These are phyloP conservation scores for Rutstroemia sydowiana DNA, from an alignment of 2,329 filamentous ascomycete species.

Conservation along the genomic window DNA sequence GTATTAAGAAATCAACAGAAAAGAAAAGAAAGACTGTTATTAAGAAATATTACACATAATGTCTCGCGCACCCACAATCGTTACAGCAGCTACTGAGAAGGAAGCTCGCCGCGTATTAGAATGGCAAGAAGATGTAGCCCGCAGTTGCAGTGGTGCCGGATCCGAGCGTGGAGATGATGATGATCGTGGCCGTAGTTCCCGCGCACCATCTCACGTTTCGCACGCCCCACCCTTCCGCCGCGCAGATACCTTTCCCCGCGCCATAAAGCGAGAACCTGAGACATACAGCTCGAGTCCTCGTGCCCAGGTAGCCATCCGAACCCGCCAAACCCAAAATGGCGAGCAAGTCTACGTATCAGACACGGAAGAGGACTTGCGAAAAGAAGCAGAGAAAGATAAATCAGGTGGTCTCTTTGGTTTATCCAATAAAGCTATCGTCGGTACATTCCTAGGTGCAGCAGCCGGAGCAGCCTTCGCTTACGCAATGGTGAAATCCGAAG, in stretches of 20 bases:
- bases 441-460: slow-evolving; percentile 70
- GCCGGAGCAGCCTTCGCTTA: slow-evolving; percentile 73
- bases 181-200: background rate
- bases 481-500: slow-evolving; percentile 58
- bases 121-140: slow-evolving; percentile 36
- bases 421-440: slow-evolving; percentile 58
- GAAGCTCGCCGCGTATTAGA: slow-evolving; percentile 35
- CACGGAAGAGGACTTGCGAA: slow-evolving; percentile 11
- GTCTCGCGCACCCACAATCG: slow-evolving; percentile 7
- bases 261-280: background rate
- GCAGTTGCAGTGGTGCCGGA: slow-evolving; percentile 10
- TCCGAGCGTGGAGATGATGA: background rate
- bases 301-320: background rate
- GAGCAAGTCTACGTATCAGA: slow-evolving; percentile 10
- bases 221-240: slow-evolving; percentile 7
- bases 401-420: slow-evolving; percentile 30
- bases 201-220: slow-evolving; percentile 6
- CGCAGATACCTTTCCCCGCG: slow-evolving; percentile 9
- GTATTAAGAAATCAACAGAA: background rate
- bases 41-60: background rate
- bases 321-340: background rate
- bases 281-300: background rate
- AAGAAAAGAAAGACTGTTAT: too few relatives aligned
- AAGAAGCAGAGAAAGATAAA: slow-evolving; percentile 1
- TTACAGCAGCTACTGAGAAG: slow-evolving; percentile 25